phyloP scores from a whole-genome alignment of 768 basidiomycete species.

The Podaxis sp. region DNA sequence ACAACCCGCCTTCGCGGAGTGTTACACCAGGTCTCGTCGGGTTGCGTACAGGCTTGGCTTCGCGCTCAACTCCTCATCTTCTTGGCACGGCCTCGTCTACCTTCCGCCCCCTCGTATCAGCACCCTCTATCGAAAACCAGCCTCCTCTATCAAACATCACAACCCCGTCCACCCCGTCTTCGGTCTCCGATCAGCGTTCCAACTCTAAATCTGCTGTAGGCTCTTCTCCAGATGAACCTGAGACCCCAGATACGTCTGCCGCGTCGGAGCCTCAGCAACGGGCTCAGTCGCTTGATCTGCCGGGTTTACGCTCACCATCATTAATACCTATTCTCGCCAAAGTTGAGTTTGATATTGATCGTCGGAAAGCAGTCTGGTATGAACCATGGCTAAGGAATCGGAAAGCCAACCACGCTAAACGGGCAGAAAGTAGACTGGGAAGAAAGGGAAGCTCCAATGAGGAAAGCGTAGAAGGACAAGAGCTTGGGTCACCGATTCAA shows the following conservation, averaged over 20 bases:
- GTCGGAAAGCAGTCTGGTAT: conserved; percentile 76
- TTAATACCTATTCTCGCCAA: conserved; percentile 86
- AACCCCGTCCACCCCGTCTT: conserved; percentile 52
- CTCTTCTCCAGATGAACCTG: conserved; percentile 41
- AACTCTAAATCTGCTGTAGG: conserved; percentile 41
- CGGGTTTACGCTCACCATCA: conserved; percentile 58
- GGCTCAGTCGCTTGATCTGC: conserved; percentile 54
- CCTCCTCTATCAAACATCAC: conserved; percentile 36
- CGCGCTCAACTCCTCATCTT: conserved; percentile 39
- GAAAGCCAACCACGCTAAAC: conserved; percentile 54
- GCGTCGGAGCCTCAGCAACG: conserved; percentile 21
- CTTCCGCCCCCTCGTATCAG: conserved; percentile 46
- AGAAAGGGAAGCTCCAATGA: conserved; percentile 15
- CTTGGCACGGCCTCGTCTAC: conserved; percentile 24
- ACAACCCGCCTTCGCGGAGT: conserved; percentile 30
- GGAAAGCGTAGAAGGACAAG: conserved; percentile 19
- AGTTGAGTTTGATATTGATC: conserved; percentile 93
- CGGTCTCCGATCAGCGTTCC: conserved; percentile 42
- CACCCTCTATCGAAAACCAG: conserved; percentile 29
- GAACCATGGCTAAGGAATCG: conserved; percentile 77
- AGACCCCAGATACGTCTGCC: conserved; percentile 53
- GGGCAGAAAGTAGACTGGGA: conserved; percentile 38
- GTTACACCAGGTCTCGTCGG: conserved; percentile 32
- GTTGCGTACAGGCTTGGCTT: conserved; percentile 30
- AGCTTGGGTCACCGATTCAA: conserved; percentile 36